A percentile compares a stretch with the other conserved stretches of the same genome.
phyloP scores from a whole-genome alignment of 495 filamentous ascomycete species.

The Lophium mytilinum region DNA sequence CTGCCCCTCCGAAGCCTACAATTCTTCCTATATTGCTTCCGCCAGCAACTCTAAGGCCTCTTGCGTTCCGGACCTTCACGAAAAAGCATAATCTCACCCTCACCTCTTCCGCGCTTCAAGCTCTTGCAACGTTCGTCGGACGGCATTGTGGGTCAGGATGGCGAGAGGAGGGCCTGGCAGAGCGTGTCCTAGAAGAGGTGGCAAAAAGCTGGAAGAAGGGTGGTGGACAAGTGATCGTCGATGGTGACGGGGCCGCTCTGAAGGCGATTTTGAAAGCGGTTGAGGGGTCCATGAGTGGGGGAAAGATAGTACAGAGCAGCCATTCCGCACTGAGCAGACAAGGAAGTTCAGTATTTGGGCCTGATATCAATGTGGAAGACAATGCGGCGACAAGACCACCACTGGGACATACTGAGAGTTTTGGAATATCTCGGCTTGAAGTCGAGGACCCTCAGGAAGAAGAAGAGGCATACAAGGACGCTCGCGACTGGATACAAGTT shows the following conservation, averaged over 20 bases:
- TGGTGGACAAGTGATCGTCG: constrained; percentile 77
- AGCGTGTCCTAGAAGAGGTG: constrained; percentile 84
- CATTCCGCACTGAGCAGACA: constrained; percentile 46
- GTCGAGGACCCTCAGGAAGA: constrained; percentile 53
- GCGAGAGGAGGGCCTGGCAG: constrained; percentile 89
- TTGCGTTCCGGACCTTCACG: constrained; percentile 93
- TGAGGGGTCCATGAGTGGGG: constrained; percentile 77
- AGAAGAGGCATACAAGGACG: constrained; percentile 49
- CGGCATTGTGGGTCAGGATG: constrained; percentile 91
- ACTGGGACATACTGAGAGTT: constrained; percentile 54
- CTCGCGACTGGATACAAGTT: constrained; percentile 69
- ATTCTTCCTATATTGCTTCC: constrained; percentile 85
- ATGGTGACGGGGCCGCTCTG: constrained; percentile 62
- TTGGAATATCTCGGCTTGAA: constrained; percentile 53
- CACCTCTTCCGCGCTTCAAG: constrained; percentile 75
- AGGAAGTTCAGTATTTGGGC: constrained; percentile 45
- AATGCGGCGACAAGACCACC: constrained; percentile 32
- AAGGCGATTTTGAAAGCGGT: constrained; percentile 72
- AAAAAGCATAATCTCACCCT: constrained; percentile 96
- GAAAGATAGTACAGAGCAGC: constrained; percentile 45
- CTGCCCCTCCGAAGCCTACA: constrained; percentile 47
- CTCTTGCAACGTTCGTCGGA: constrained; percentile 80
- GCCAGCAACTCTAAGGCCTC: constrained; percentile 73
- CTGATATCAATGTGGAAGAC: constrained; percentile 22
- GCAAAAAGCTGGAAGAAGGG: constrained; percentile 83